A percentile compares a stretch with the other conserved stretches of the same genome.
phyloP scores from a whole-genome alignment of 2,329 filamentous ascomycete species.

The Aspergillus clavatus region DNA sequence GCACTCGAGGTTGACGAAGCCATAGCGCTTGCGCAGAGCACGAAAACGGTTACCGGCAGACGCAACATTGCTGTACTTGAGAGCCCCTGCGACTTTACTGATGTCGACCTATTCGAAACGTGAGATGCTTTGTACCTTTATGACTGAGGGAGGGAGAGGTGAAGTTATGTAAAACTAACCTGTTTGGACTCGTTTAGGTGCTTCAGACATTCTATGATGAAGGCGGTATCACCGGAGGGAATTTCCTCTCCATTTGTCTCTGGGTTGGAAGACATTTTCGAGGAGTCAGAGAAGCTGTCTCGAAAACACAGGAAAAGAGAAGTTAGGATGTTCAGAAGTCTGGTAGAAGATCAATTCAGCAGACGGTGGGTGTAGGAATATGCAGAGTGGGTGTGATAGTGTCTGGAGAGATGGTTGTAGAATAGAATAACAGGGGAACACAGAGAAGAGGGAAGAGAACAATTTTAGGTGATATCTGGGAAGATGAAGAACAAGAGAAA shows the following conservation, averaged over 20 bases:
- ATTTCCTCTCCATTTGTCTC: slow-evolving; percentile 3
- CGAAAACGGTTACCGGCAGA: slow-evolving; percentile 27
- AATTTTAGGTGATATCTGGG: not conserved
- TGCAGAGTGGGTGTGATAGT: not conserved
- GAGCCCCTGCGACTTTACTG: slow-evolving; percentile 16
- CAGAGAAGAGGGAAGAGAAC: not conserved
- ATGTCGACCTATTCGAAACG: slow-evolving; percentile 23
- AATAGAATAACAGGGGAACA: not conserved
- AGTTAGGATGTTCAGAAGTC: too few species aligned
- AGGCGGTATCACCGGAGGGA: slow-evolving; percentile 12
- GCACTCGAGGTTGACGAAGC: slow-evolving; percentile 16
- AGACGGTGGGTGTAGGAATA: not conserved
- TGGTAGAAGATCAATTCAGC: not conserved
- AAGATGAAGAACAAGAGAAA: not conserved
- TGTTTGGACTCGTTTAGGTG: slow-evolving; percentile 14
- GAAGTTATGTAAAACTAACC: slow-evolving; percentile 7
- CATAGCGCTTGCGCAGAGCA: slow-evolving; percentile 22
- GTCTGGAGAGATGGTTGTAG: not conserved
- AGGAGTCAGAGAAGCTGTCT: not conserved
- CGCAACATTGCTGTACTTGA: slow-evolving; percentile 25
- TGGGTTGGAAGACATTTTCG: not conserved
- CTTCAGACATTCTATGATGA: slow-evolving; percentile 26
- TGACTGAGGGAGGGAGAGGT: not conserved
- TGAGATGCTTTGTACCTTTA: not conserved
- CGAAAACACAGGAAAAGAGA: too few species aligned